A percentile compares a stretch with the other conserved stretches of the same genome.
Conservation (phyloP, 164 flowering plant species). For the Tetracentron sinense region DNA sequence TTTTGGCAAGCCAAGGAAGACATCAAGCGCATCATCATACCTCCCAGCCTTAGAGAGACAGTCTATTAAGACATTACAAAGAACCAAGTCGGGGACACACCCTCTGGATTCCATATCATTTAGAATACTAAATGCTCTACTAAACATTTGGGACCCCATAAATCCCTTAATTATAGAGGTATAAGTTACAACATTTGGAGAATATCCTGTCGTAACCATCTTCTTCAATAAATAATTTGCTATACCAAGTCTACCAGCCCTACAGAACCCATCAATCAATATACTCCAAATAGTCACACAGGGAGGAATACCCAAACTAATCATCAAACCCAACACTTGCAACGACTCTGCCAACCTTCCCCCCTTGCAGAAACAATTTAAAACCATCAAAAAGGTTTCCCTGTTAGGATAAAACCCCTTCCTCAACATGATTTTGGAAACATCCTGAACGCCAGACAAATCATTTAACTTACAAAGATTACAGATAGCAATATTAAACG, state of each 20-base stretch:
- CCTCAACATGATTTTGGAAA: constrained; percentile 37
- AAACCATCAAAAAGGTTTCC: constrained; percentile 35
- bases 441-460: constrained; percentile 19
- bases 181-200: constrained; percentile 60
- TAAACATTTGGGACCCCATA: constrained; percentile 30
- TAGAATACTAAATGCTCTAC: constrained; percentile 31
- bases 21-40: constrained; percentile 42
- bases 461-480: constrained; percentile 49
- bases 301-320: constrained; percentile 30
- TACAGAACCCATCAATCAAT: constrained; percentile 49
- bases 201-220: constrained; percentile 42
- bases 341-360: constrained; percentile 39
- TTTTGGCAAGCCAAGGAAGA: constrained; percentile 30
- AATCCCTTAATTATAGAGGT: constrained; percentile 54
- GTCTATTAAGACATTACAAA: constrained; percentile 55
- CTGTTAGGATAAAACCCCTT: constrained; percentile 36
- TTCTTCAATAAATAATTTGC: constrained; percentile 39
- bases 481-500: constrained; percentile 45
- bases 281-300: constrained; percentile 51
- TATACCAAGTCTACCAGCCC: constrained; percentile 23
- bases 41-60: constrained; percentile 42
- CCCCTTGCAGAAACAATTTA: constrained; percentile 49
- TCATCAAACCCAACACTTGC: constrained; percentile 49
- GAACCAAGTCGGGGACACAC: constrained; percentile 43
- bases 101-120: constrained; percentile 32